These are phyloP conservation scores for Mycena vitilis DNA, from an alignment of 768 basidiomycete species.

Conservation along the genomic window DNA sequence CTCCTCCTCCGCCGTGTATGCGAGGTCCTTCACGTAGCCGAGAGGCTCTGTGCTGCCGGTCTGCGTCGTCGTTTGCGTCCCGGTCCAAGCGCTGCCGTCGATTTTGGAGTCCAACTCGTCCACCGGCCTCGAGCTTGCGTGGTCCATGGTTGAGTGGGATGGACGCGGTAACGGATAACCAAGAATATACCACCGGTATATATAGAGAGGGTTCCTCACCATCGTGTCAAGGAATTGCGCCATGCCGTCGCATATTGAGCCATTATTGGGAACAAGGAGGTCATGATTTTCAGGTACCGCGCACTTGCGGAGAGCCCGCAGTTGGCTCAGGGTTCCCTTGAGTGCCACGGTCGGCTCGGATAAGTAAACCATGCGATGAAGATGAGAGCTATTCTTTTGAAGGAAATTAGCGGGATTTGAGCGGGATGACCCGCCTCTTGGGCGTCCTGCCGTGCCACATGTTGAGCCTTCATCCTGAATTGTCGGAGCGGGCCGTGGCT, in stretches of 20 bases:
- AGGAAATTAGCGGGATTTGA: no score
- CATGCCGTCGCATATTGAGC: conserved; percentile 16
- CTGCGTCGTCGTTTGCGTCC: conserved; percentile 11
- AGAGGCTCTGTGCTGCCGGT: conserved; percentile 35
- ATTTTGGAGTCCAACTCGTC: conserved; percentile 8
- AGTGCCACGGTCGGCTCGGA: no score
- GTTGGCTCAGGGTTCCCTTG: no score
- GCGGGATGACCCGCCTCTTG: no score
- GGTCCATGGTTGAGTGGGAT: background rate
- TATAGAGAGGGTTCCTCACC: conserved; percentile 8
- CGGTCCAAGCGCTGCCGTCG: conserved; percentile 14
- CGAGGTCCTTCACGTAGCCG: conserved; percentile 43
- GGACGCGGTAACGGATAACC: background rate
- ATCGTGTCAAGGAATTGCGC: conserved; percentile 29
- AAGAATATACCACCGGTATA: conserved; percentile 1
- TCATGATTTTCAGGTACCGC: background rate
- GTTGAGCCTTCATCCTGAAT: no score
- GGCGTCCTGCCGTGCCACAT: no score
- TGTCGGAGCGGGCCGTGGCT: no score
- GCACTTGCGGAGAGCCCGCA: no score
- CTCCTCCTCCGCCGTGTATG: conserved; percentile 50
- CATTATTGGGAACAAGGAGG: conserved; percentile 1
- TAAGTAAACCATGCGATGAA: no score
- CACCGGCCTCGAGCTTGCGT: background rate
- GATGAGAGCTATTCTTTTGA: no score